Evolutionary conservation across 768 basidiomycete species (phyloP), one percentile per base, ranked within the genome.

Genomic region (Mycena latifolia): DNA sequence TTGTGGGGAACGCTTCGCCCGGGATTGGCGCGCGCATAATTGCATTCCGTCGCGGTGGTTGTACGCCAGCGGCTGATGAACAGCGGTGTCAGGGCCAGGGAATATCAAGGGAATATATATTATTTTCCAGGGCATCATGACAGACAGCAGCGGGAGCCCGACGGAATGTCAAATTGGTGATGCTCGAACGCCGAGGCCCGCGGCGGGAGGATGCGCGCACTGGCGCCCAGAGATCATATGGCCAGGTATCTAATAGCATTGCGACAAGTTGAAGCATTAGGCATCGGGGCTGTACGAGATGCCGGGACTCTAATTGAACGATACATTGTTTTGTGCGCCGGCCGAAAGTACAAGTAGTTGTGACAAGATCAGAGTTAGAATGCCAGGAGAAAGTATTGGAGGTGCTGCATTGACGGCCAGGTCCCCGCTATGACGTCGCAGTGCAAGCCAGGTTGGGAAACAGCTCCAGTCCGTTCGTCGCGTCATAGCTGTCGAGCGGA

Each of bases 1-100:
- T 58, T 69, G 67, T 33, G 67, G 67, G 67, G 67, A 69, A 69
- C 20, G 5, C n/a, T n/a, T n/a, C n/a, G n/a, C n/a, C 35, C 43
- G 28, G 53, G 53, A 47, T 55, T 62, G 53, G 53, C 52, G 61
- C 55, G 46, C 46, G 27, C 8, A 11, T 11, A 33, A 33, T 5
- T 33, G 31, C 11, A 6, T 33, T 33, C 31, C 31, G 31, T 33
- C 52, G 35, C 43, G 25, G 25, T 47, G 7, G 31, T 22, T 4
- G 31, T 31, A n/a, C n/a, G n/a, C n/a, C n/a, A n/a, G n/a, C n/a
- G 24, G 12, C 24, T 57, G 63, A 57, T 58, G 41, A 35, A 46
- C 48, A 55, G n/a, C 50, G 18, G 31, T 33, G 31, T 33, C 31
- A 33, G 31, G 31, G n/a, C 31, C 31, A 22, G 52, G 41, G 48